Base-by-base conservation (phyloP, 2,329 filamentous ascomycete species). In the Bipolaris zeicola region DNA sequence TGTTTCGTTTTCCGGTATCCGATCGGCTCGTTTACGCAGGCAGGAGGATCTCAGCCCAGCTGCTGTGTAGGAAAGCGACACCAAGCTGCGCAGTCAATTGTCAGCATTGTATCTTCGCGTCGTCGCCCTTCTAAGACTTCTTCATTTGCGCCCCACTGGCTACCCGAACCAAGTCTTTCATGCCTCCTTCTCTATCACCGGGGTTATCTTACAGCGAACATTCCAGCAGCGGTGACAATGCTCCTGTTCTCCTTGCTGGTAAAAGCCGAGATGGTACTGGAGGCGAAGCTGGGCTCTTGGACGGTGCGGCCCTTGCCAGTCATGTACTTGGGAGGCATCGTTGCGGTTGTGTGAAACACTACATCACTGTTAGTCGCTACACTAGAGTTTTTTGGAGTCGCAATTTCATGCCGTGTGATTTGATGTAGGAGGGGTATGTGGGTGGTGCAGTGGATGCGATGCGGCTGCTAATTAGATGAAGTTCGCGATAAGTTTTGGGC, bases 51-150 rank as follows among this genome's bases (percentile, higher is more conserved):
- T 83, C 81, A 62, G 77, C 78, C 79, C 80, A 83, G 74, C 79
- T 82, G 71, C 80, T 82, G 67, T 81, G 77, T 42, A 84, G 64
- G 66, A 84, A 83, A 6, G 81, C 76, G 36, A 83, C 80, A 56
- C 80, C 80, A 49, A 79, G 76, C 81, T 83, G 52, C 34, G 52
- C 11, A 37, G 20, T 10, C 14, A 22, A 20, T 14, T 49, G 58
- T 73, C 54, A 72, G 68, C 60, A 41, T 63, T 52, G 47, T 43
- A 42, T 37, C 11, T 18, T 39, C 14, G 24, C 36, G n/a, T 26
- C 22, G 26, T 31, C 26, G 20, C 16, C 28, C 13, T 14, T 26
- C 26, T 18, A 33, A 39, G 37, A 18, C 22, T 11, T 20, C 39
- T 22, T 52, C 36, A 43, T 24, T 20, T 44, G 20, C 36, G 16